These are phyloP conservation scores for rapeseed (Brassica napus) DNA, from an alignment of 345 rosid species.

Conservation along the genomic window DNA sequence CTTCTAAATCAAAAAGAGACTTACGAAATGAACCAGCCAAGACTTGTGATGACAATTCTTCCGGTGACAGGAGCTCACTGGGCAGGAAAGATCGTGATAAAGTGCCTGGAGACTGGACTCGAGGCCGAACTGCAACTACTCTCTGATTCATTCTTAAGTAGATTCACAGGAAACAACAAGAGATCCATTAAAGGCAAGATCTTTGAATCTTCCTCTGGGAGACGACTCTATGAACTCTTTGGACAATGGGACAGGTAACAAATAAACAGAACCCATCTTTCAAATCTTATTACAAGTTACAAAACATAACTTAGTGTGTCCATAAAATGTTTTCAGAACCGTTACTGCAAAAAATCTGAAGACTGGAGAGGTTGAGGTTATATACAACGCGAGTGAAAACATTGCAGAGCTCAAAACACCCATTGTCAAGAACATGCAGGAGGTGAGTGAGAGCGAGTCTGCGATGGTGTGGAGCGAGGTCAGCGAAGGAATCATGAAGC, in stretches of 20 bases:
- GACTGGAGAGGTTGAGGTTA: conserved; percentile 48
- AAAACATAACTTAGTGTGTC: neutral
- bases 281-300: neutral
- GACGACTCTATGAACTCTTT: conserved; percentile 48
- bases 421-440: conserved; percentile 59
- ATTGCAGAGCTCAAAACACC: conserved; percentile 63
- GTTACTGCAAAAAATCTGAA: conserved; percentile 56
- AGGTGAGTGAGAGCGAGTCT: conserved; percentile 59
- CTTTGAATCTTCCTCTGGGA: conserved; percentile 46
- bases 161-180: conserved; percentile 46
- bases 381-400: conserved; percentile 64
- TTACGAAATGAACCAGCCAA: conserved; percentile 79
- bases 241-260: conserved; percentile 86
- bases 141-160: conserved; percentile 45
- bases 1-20: conserved; percentile 59
- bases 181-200: conserved; percentile 70
- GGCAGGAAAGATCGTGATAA: conserved; percentile 60
- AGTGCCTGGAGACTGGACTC: conserved; percentile 63
- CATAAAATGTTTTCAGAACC: conserved; percentile 42
- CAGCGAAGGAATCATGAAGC: conserved; percentile 54
- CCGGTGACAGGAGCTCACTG: conserved; percentile 64
- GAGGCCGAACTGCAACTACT: conserved; percentile 65
- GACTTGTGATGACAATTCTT: conserved; percentile 55
- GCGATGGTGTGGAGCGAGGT: conserved; percentile 70
- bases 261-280: neutral